Percentiles rank a stretch among this genome's conserved stretches.
phyloP scores from a whole-genome alignment of 345 rosid species.

The Anacardium occidentale region DNA sequence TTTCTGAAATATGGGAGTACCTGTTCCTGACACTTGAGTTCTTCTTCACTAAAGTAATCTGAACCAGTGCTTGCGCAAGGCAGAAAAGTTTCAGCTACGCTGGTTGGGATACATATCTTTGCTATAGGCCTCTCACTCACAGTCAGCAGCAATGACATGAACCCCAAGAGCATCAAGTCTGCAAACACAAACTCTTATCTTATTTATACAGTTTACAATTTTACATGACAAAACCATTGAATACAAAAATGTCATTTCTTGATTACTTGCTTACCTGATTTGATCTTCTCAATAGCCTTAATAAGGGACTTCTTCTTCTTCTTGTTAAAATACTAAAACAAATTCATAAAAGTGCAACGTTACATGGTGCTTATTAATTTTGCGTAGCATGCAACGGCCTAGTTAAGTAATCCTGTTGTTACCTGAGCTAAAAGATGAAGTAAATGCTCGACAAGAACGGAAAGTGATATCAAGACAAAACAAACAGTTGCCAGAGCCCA shows the following conservation, averaged over 20 bases:
- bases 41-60: slow-evolving; percentile 36
- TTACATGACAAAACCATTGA: neutral
- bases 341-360: neutral
- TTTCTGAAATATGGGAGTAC: slow-evolving; percentile 16
- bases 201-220: neutral
- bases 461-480: slow-evolving; percentile 50
- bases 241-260: neutral
- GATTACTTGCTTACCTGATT: slow-evolving; percentile 47
- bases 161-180: slow-evolving; percentile 83
- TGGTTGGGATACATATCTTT: slow-evolving; percentile 54
- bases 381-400: neutral
- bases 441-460: slow-evolving; percentile 56
- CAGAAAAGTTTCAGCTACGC: slow-evolving; percentile 39
- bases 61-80: slow-evolving; percentile 41
- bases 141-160: slow-evolving; percentile 68
- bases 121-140: slow-evolving; percentile 54
- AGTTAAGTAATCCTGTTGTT: neutral
- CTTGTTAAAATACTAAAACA: slow-evolving; percentile 47
- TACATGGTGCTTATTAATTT: neutral
- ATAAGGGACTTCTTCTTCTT: slow-evolving; percentile 56
- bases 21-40: slow-evolving; percentile 44
- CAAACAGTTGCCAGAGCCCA: slow-evolving; percentile 90
- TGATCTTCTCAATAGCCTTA: slow-evolving; percentile 77
- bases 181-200: neutral
- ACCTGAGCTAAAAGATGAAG: slow-evolving; percentile 58